Evolutionary conservation across 441 rosid genomes (phyloP), one percentile per base, ranked within the genome.

Genomic region (Aquilaria agallochum): DNA sequence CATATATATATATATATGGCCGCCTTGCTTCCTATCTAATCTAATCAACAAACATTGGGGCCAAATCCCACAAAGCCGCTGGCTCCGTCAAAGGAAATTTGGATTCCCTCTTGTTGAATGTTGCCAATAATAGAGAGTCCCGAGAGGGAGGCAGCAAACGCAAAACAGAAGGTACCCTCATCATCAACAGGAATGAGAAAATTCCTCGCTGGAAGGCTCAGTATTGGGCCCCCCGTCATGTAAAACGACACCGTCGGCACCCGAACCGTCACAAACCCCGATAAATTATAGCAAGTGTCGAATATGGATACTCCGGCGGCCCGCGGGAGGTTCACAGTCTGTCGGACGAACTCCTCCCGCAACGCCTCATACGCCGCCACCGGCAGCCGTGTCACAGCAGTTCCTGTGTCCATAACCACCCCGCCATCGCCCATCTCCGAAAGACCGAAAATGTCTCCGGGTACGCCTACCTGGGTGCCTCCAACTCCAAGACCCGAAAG

Each of bases 321-420:
- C 47, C 87, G 81, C 0, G 95, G 92, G 32, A 92, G 83, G 81
- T 89, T 87, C 2, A 74, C 72, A 0, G 98, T 85, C 66, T 87
- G 86, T 0, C 71, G 78, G 5, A 81, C 49, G 47, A 92, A 92
- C 0, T 80, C 83, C 36, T 89, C 86, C 0, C 98, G 82, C 50
- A 92, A 84, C 0, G 88, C 87, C 1, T 31, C 76, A 59, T 92
- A 92, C 12, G 95, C 96, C 2, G 15, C 60, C 9, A 76, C 63
- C 0, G 98, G 96, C 2, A 92, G 70, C 59, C 98, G 73, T 0
- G 96, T 87, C 13, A 92, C 96, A 0, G 97, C 96, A 0, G 97
- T 92, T 4, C 97, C 97, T 0, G 97, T 92, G 66, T 92, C 97
- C 95, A 92, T 89, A 3, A 92, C 97, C 11, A 89, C 97, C 0